These are phyloP conservation scores for Pyrenula aspistea DNA, from an alignment of 495 filamentous ascomycete genomes.

Conservation along the genomic window DNA sequence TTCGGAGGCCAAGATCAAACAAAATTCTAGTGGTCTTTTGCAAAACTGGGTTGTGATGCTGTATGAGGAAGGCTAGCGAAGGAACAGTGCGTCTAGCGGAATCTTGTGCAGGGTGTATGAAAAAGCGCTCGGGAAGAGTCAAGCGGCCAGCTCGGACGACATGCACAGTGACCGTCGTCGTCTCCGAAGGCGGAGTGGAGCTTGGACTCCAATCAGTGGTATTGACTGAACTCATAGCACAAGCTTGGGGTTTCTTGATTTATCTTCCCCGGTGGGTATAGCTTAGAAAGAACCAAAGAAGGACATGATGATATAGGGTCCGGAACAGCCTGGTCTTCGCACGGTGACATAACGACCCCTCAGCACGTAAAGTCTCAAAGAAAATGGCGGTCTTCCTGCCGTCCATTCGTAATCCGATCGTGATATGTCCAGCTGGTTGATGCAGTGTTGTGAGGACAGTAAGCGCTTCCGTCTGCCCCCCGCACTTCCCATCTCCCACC, in stretches of 20 bases:
- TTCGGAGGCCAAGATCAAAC: slow-evolving; percentile 28
- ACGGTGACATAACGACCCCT: no score
- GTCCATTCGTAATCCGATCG: no score
- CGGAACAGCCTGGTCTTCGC: no score
- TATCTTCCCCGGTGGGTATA: no score
- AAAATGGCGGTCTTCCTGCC: no score
- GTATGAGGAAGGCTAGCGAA: slow-evolving; percentile 23
- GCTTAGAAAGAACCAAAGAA: not conserved
- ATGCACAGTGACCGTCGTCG: not conserved
- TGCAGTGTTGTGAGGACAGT: no score
- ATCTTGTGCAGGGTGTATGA: slow-evolving; percentile 15
- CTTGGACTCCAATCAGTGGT: not conserved
- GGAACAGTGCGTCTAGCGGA: slow-evolving; percentile 15
- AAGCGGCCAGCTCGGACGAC: slow-evolving; percentile 13
- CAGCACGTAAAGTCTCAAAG: no score
- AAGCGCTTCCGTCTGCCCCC: no score
- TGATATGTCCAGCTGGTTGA: no score
- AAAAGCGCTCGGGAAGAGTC: slow-evolving; percentile 26
- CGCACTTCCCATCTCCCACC: no score
- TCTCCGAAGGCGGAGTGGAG: not conserved
- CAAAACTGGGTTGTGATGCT: slow-evolving; percentile 9
- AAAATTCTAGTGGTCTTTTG: slow-evolving; percentile 18
- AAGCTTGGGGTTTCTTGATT: not conserved
- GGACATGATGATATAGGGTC: not conserved
- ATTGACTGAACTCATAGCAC: not conserved